Percentiles rank a stretch among this genome's conserved stretches.
Evolutionary conservation across 306 rosid species (phyloP).

Genomic region (Lablab purpureus): DNA sequence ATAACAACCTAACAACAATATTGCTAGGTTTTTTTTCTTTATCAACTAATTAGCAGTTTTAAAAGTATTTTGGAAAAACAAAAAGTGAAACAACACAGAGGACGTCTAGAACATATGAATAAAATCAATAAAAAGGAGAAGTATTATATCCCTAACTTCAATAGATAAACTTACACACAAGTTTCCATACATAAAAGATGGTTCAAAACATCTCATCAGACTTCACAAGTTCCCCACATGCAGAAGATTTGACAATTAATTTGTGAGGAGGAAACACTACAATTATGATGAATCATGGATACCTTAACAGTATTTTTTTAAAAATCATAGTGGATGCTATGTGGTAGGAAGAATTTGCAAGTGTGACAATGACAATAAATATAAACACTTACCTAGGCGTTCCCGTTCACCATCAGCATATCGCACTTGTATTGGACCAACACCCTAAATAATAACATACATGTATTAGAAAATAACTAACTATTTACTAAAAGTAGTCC

Average conservation of each 20-base stretch:
- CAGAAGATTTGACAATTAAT: conserved; percentile 28
- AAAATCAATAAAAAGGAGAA: conserved; percentile 1
- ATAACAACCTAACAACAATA: conserved; percentile 2
- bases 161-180: conserved; percentile 20
- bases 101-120: conserved; percentile 31
- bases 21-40: not conserved
- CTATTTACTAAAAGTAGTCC: conserved; percentile 27
- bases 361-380: conserved; percentile 37
- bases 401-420: conserved; percentile 99
- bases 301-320: conserved; percentile 12
- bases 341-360: conserved; percentile 33
- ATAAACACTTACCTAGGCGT: conserved; percentile 79
- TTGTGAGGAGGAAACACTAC: conserved; percentile 2
- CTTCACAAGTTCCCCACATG: conserved; percentile 15
- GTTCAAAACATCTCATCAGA: conserved; percentile 18
- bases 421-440: conserved; percentile 96
- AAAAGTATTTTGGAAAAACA: conserved; percentile 8
- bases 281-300: not conserved
- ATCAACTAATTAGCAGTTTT: conserved; percentile 5
- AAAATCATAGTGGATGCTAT: not conserved
- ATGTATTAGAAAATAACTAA: conserved; percentile 42
- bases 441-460: conserved; percentile 64
- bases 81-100: conserved; percentile 6
- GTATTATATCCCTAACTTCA: not conserved
- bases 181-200: conserved; percentile 9